Conservation (phyloP, 495 filamentous ascomycete species). For the Pyrenula massariospora region DNA sequence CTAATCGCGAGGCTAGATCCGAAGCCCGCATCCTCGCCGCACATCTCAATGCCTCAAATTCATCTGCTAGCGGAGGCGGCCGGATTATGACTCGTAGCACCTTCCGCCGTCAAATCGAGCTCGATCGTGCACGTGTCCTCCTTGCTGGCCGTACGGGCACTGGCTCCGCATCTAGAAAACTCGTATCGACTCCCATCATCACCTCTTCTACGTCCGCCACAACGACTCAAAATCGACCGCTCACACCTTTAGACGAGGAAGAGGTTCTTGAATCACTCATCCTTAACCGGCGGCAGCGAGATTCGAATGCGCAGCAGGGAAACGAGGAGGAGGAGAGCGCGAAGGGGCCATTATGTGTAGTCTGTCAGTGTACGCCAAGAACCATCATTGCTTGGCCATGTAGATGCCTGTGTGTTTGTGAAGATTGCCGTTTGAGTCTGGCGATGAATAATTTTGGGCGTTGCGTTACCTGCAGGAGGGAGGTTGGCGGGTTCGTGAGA, state of each 20-base stretch:
- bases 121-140: conserved; percentile 55
- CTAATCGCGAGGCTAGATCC: conserved; percentile 59
- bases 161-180: not conserved
- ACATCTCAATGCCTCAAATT: conserved; percentile 49
- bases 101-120: conserved; percentile 53
- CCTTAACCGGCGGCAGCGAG: conserved; percentile 38
- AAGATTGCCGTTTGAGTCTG: conserved; percentile 85
- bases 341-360: conserved; percentile 78
- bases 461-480: conserved; percentile 84
- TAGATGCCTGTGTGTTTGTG: conserved; percentile 83
- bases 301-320: conserved; percentile 1
- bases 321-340: conserved; percentile 4
- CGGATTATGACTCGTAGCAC: conserved; percentile 71
- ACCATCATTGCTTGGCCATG: conserved; percentile 96
- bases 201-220: not conserved
- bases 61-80: not conserved
- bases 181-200: conserved; percentile 1
- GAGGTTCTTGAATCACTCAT: conserved; percentile 73
- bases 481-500: conserved; percentile 75
- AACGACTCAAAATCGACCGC: conserved; percentile 19
- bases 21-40: conserved; percentile 76
- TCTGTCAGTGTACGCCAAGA: conserved; percentile 78
- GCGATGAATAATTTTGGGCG: conserved; percentile 95
- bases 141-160: conserved; percentile 30
- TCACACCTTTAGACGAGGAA: conserved; percentile 63